phyloP scores from a whole-genome alignment of 257 asterid genomes.

The Parsonsia alboflavescens region DNA sequence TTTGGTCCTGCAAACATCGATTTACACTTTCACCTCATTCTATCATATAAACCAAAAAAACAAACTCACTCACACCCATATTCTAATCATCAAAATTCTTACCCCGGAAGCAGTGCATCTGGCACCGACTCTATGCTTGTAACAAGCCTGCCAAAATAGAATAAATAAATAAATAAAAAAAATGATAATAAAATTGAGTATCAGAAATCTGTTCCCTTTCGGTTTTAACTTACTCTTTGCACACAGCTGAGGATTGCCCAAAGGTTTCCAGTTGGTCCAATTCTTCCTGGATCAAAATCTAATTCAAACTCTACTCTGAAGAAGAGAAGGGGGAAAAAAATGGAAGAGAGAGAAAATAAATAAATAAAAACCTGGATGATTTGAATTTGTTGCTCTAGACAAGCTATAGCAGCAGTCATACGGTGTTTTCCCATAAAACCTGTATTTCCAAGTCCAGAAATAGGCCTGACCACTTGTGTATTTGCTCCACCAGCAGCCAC shows the following conservation, averaged over 20 bases:
- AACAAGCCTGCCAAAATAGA: conserved; percentile 39
- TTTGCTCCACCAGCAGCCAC: background rate
- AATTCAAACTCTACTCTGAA: background rate
- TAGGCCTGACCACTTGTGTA: conserved; percentile 10
- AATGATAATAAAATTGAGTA: too few relatives aligned
- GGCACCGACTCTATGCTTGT: conserved; percentile 57
- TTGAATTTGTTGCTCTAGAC: conserved; percentile 33
- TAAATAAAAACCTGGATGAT: conserved; percentile 22
- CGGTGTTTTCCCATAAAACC: conserved; percentile 38
- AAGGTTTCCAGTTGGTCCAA: conserved; percentile 59
- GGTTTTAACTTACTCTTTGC: conserved; percentile 52
- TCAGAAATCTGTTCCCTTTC: background rate
- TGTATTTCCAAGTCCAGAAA: conserved; percentile 12
- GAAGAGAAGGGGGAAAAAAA: background rate
- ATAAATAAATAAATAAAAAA: too few relatives aligned
- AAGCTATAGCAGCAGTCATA: conserved; percentile 31
- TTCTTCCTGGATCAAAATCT: conserved; percentile 49
- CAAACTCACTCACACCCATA: background rate
- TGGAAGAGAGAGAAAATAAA: background rate
- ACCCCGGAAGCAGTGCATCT: conserved; percentile 76
- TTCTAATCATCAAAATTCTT: conserved; percentile 23
- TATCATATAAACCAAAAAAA: background rate
- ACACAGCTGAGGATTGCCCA: conserved; percentile 65
- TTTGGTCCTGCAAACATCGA: conserved; percentile 45
- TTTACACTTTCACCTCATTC: background rate